phyloP scores from a whole-genome alignment of 352 stramenopile genomes.

The Phytopythium boreale region DNA sequence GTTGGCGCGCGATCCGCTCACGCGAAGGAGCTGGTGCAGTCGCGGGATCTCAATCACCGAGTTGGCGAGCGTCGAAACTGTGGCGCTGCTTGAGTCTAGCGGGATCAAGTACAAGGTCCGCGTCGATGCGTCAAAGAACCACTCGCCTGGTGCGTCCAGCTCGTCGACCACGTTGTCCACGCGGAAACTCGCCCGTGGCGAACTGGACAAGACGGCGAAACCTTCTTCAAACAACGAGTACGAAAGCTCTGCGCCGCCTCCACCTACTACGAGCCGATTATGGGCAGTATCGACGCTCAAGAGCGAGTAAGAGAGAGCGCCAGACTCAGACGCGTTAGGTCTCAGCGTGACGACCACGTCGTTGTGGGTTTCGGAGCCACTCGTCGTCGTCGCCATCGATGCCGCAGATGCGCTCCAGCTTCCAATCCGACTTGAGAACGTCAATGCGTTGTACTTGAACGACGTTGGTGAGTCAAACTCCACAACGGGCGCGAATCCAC shows the following conservation, averaged over 20 bases:
- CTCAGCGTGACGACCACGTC: slow-evolving; percentile 11
- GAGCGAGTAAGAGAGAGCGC: slow-evolving; percentile 27
- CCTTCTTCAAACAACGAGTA: slow-evolving; percentile 37
- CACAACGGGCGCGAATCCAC: slow-evolving; percentile 11
- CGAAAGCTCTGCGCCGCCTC: slow-evolving; percentile 52
- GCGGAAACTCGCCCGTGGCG: slow-evolving; percentile 28
- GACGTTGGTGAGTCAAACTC: slow-evolving; percentile 5
- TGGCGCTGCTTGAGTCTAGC: slow-evolving; percentile 20
- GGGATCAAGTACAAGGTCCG: slow-evolving; percentile 62
- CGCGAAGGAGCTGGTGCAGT: slow-evolving; percentile 58
- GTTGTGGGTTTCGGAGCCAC: not conserved
- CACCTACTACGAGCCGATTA: slow-evolving; percentile 28
- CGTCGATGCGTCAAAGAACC: slow-evolving; percentile 57
- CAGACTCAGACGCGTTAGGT: slow-evolving; percentile 4
- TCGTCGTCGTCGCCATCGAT: slow-evolving; percentile 11
- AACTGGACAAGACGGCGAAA: slow-evolving; percentile 6
- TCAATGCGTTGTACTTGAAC: slow-evolving; percentile 23
- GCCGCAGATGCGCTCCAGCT: slow-evolving; percentile 26
- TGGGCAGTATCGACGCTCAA: slow-evolving; percentile 16
- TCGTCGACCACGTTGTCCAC: slow-evolving; percentile 67
- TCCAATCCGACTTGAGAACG: slow-evolving; percentile 37
- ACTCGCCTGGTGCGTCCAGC: slow-evolving; percentile 57
- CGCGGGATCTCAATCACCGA: slow-evolving; percentile 49
- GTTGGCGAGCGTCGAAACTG: slow-evolving; percentile 17
- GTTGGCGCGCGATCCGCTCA: slow-evolving; percentile 58